Base-by-base conservation (phyloP, 805 yeast species). In the Suhomyces sp. region DNA sequence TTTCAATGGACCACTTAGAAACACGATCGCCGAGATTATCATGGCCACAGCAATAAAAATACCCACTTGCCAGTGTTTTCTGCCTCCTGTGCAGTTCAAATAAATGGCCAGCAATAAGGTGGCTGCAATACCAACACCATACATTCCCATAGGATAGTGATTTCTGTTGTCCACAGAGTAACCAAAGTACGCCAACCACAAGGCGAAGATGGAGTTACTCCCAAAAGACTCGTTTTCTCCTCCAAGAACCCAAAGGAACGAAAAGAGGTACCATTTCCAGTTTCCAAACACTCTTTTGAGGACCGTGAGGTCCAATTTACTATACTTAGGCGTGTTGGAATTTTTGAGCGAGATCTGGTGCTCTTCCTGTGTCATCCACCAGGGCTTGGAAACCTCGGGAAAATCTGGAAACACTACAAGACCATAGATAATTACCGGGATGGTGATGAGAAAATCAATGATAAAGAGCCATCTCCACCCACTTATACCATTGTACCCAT, bases 241-340 rank as follows among this genome's bases (percentile, higher is more conserved):
- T 17, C 80, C 82, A 22, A 78, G 60, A 1, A 73, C 66, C 84
- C 84, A 82, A 8, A 80, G 73, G 8, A 78, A 57, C 8, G 81
- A 74, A 54, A 82, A 80, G 37, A 79, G 61, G 71, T 80, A 83
- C 79, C 78, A 78, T 60, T 80, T 84, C 86, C 86, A 83, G 46
- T 77, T 69, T 4, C 75, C 74, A 33, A 76, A 48, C 1, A 80
- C 53, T 31, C 67, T 49, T 50, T 72, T 74, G 43, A 79, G 43
- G 53, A 77, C 64, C 58, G 73, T 58, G 62, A 59, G 64, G 33
- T 69, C 67, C 12, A 70, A 57, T 13, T 22, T 46, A 20, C 24
- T 52, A 64, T 54, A 72, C 57, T 43, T 69, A 68, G 50, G 77
- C 9, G 46, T 20, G 10, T 52, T 41, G 22, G 51, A 15, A 17